Evolutionary conservation across 345 rosid genomes (phyloP).

Genomic region (Sonneratia alba): DNA sequence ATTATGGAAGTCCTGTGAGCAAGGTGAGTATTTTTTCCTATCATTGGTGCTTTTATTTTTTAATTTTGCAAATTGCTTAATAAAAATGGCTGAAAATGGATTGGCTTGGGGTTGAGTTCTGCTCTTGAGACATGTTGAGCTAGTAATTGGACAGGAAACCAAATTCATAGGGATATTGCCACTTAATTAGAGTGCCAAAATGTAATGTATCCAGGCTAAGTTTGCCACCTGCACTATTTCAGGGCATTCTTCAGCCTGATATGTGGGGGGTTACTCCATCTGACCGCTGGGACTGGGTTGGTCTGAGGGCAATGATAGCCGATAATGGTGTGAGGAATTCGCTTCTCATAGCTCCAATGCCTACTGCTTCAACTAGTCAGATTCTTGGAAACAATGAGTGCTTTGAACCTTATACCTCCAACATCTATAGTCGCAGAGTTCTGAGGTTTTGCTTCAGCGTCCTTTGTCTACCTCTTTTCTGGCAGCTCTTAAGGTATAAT

Average conservation of each 20-base stretch:
- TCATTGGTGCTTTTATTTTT: neutral
- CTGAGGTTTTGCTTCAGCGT: constrained; percentile 38
- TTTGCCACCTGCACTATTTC: constrained; percentile 2
- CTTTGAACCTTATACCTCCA: constrained; percentile 91
- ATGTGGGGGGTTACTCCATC: constrained; percentile 86
- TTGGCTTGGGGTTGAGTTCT: neutral
- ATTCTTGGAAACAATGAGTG: constrained; percentile 95
- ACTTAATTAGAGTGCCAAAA: neutral
- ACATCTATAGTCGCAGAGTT: constrained; percentile 86
- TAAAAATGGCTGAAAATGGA: neutral
- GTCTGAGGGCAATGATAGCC: constrained; percentile 49
- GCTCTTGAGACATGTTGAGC: neutral
- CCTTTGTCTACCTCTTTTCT: neutral
- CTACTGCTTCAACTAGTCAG: constrained; percentile 95
- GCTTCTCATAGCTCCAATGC: constrained; percentile 89
- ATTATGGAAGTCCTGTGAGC: constrained; percentile 80
- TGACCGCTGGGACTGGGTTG: constrained; percentile 65
- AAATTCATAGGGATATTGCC: too few relatives aligned
- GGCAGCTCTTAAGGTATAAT: neutral
- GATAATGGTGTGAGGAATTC: constrained; percentile 84
- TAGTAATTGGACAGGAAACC: too few relatives aligned
- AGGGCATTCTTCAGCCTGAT: constrained; percentile 94
- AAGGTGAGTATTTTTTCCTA: constrained; percentile 39
- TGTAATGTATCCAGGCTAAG: neutral
- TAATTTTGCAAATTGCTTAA: neutral